These are phyloP conservation scores for Helotiales sp. DNA, from an alignment of 2,329 filamentous ascomycete genomes.

Conservation along the genomic window DNA sequence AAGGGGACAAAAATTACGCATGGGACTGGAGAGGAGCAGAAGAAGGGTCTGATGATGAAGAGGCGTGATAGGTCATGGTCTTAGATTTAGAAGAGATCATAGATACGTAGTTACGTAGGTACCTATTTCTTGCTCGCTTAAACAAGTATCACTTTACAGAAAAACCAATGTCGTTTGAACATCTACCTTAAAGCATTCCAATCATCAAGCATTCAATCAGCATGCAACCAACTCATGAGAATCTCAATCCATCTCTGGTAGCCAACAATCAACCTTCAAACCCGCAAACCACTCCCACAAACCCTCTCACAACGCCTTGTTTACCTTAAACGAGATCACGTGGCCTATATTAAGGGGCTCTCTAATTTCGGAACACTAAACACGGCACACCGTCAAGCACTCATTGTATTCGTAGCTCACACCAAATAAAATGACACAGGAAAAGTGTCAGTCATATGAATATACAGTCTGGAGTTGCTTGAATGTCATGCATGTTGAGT, in stretches of 20 bases:
- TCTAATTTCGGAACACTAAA: neutral
- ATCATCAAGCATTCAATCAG: too few relatives aligned
- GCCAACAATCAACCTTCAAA: neutral
- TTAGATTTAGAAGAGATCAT: too few relatives aligned
- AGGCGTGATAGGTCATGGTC: too few relatives aligned
- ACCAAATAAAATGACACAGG: neutral
- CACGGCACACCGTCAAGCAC: neutral
- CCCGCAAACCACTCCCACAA: neutral
- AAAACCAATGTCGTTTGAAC: too few relatives aligned
- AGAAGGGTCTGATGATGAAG: too few relatives aligned
- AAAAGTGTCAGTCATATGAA: neutral
- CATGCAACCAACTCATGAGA: too few relatives aligned
- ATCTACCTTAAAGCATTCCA: too few relatives aligned
- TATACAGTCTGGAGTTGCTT: neutral
- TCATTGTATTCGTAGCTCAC: neutral
- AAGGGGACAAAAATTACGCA: too few relatives aligned
- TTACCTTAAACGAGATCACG: conserved; percentile 17
- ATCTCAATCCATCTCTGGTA: too few relatives aligned
- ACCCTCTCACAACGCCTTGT: neutral
- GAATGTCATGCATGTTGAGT: neutral
- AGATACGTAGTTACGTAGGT: too few relatives aligned
- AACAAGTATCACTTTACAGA: neutral
- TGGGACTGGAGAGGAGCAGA: too few relatives aligned
- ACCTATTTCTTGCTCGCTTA: too few relatives aligned
- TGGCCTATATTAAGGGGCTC: conserved; percentile 8